A percentile compares a stretch with the other conserved stretches of the same genome.
These are phyloP conservation scores for Cladophialophora exuberans DNA, from an alignment of 2,329 filamentous ascomycete genomes.

Conservation along the genomic window DNA sequence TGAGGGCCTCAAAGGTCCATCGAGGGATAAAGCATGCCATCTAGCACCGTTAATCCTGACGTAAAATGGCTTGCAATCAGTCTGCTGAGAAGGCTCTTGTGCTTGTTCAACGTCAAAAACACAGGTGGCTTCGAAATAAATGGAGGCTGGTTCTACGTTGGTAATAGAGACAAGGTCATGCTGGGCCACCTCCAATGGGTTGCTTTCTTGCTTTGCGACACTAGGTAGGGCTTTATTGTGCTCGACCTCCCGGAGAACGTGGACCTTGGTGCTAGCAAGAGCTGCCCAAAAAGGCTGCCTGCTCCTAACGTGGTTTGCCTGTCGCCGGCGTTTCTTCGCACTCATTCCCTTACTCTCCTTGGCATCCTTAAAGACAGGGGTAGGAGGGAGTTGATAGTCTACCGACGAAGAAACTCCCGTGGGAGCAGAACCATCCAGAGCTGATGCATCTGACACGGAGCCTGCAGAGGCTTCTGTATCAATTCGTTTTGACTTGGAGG, in stretches of 20 bases:
- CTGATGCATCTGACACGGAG: slow-evolving; percentile 46
- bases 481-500: slow-evolving; percentile 45
- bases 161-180: slow-evolving; percentile 53
- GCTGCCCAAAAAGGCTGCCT: slow-evolving; percentile 94
- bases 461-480: slow-evolving; percentile 51
- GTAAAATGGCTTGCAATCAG: slow-evolving; percentile 62
- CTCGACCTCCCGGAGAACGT: slow-evolving; percentile 88
- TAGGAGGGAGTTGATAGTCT: slow-evolving; percentile 53
- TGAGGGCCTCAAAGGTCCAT: slow-evolving; percentile 48
- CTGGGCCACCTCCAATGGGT: slow-evolving; percentile 39
- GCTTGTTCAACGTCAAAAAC: slow-evolving; percentile 37
- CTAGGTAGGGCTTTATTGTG: slow-evolving; percentile 61
- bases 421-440: slow-evolving; percentile 45
- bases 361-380: slow-evolving; percentile 56
- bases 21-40: slow-evolving; percentile 65
- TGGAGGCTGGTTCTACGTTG: slow-evolving; percentile 49
- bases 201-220: slow-evolving; percentile 24
- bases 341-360: slow-evolving; percentile 61
- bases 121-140: slow-evolving; percentile 52
- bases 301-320: slow-evolving; percentile 86
- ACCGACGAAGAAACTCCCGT: slow-evolving; percentile 45
- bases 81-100: slow-evolving; percentile 32
- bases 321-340: slow-evolving; percentile 83
- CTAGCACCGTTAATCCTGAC: slow-evolving; percentile 67
- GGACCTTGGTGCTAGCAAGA: slow-evolving; percentile 93